A percentile compares a stretch with the other conserved stretches of the same genome.
Evolutionary conservation across 73 alveolate genomes (phyloP).

Genomic region (Tetrahymena thermophila): DNA sequence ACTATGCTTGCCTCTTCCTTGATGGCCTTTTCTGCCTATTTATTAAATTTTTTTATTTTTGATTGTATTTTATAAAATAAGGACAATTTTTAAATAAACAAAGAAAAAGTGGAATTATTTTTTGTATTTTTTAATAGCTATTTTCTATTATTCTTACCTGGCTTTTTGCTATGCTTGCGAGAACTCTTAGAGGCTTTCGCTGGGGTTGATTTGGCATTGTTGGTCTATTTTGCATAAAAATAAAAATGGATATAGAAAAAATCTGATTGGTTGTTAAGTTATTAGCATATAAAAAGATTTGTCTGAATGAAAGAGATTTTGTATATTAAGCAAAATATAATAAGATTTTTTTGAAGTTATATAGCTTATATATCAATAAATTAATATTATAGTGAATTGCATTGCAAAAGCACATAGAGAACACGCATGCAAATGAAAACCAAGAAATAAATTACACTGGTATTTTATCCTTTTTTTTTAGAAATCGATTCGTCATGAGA

Average conservation of each 20-base stretch:
- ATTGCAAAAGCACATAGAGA: background rate
- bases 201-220: background rate
- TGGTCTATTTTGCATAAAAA: background rate
- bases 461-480: background rate
- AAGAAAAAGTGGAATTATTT: background rate
- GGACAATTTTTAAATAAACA: background rate
- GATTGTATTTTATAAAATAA: too few relatives aligned
- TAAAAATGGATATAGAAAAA: background rate
- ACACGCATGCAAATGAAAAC: background rate
- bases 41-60: background rate
- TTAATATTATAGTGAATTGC: background rate
- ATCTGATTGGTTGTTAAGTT: background rate
- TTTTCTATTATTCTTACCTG: background rate
- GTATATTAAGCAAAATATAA: background rate
- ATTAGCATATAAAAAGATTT: background rate
- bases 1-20: background rate
- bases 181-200: background rate
- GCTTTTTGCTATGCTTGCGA: background rate
- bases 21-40: background rate
- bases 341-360: background rate
- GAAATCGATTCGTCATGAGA: background rate
- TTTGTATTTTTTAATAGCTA: background rate
- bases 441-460: background rate
- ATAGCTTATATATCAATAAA: background rate
- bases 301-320: background rate